Percentiles rank a stretch among this genome's conserved stretches.
Evolutionary conservation across 495 filamentous ascomycete species (phyloP).

Genomic region (Pyrenopolyporus hunteri): DNA sequence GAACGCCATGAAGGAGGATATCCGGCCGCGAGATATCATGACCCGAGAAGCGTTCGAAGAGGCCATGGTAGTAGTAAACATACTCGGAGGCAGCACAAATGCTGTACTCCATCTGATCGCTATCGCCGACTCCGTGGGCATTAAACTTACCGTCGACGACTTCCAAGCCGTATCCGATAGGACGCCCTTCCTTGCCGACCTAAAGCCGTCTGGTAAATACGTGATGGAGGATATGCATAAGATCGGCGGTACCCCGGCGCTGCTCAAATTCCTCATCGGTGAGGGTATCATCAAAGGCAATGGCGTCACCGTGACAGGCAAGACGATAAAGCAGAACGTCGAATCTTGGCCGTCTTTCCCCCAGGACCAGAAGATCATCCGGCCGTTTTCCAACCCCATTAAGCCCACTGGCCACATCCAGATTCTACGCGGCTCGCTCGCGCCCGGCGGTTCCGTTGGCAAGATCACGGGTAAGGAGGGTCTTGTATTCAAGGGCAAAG

Average conservation of each 20-base stretch:
- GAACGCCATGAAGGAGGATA: slow-evolving; percentile 84
- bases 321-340: slow-evolving; percentile 91
- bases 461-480: slow-evolving; percentile 99
- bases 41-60: slow-evolving; percentile 94
- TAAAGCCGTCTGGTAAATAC: slow-evolving; percentile 97
- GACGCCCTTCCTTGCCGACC: slow-evolving; percentile 90
- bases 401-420: slow-evolving; percentile 95
- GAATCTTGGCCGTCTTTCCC: slow-evolving; percentile 79
- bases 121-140: slow-evolving; percentile 91
- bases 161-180: slow-evolving; percentile 94
- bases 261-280: slow-evolving; percentile 89
- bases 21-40: slow-evolving; percentile 86
- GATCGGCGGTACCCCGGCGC: slow-evolving; percentile 88
- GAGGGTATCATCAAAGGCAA: slow-evolving; percentile 88
- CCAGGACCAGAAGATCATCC: slow-evolving; percentile 85
- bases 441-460: slow-evolving; percentile 89
- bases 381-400: slow-evolving; percentile 88
- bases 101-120: slow-evolving; percentile 96
- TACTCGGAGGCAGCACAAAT: slow-evolving; percentile 95
- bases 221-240: slow-evolving; percentile 91
- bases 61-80: slow-evolving; percentile 94
- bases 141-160: slow-evolving; percentile 95
- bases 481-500: slow-evolving; percentile 82
- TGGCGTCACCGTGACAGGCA: slow-evolving; percentile 91
- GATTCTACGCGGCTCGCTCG: slow-evolving; percentile 89